Evolutionary conservation across 2,329 filamentous ascomycete genomes (phyloP).

Genomic region (Ceratocystis cubensis): DNA sequence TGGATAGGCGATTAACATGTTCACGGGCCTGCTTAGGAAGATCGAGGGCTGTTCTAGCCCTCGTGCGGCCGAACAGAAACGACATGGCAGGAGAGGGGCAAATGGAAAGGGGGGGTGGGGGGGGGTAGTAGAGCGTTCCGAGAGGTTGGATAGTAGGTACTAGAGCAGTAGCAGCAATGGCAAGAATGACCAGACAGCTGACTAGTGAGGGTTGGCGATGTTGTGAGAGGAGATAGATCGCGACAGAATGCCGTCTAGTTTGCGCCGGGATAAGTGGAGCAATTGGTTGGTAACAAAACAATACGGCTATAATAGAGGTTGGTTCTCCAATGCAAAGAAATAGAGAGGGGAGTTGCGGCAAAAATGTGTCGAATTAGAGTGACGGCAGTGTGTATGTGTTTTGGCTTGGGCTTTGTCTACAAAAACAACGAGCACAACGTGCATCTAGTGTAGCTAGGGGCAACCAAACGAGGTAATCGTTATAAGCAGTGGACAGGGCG

Average conservation of each 20-base stretch:
- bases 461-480: neutral
- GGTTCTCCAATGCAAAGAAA: neutral
- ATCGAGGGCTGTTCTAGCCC: slow-evolving; percentile 40
- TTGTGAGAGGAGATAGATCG: neutral
- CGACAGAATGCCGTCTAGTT: neutral
- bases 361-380: neutral
- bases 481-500: neutral
- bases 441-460: neutral
- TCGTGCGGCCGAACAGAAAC: slow-evolving; percentile 43
- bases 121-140: neutral
- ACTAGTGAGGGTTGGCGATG: neutral
- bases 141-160: neutral
- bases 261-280: neutral
- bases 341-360: neutral
- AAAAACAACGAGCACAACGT: neutral
- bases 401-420: neutral
- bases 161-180: neutral
- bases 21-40: slow-evolving; percentile 40
- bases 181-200: no score
- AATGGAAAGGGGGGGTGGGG: neutral
- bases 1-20: slow-evolving; percentile 22
- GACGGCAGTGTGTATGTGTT: neutral
- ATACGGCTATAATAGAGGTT: neutral
- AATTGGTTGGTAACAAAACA: neutral
- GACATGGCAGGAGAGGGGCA: slow-evolving; percentile 31